These are phyloP conservation scores for Blastocystis sp. DNA, from an alignment of 352 stramenopile genomes.

Conservation along the genomic window DNA sequence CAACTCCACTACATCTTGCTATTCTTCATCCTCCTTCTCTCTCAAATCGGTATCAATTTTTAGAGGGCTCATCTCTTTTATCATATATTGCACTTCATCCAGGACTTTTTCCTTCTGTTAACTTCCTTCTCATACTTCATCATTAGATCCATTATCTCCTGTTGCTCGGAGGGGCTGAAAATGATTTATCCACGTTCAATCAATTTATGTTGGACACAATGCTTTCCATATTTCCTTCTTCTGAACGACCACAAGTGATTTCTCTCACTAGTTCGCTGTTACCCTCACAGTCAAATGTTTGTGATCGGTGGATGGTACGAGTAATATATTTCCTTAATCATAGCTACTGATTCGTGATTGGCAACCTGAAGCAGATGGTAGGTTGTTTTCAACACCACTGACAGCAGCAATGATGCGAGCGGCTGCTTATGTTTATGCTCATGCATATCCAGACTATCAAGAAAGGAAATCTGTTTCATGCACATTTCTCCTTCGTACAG, in stretches of 20 bases:
- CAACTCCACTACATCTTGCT: not conserved
- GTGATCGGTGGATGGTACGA: conserved; percentile 15
- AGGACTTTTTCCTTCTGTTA: not conserved
- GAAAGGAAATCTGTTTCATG: not conserved
- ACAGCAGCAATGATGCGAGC: not conserved
- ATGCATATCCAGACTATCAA: conserved; percentile 1
- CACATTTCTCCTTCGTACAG: no score
- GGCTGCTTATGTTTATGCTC: not conserved
- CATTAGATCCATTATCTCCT: not conserved
- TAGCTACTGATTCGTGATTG: conserved; percentile 5
- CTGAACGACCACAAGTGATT: not conserved
- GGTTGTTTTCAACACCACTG: not conserved
- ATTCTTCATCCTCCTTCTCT: conserved; percentile 8
- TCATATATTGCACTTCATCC: not conserved
- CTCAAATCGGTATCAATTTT: conserved; percentile 17
- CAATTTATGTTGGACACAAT: not conserved
- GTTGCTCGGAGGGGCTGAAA: not conserved
- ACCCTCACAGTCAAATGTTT: not conserved
- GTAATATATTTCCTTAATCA: not conserved
- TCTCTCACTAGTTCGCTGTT: not conserved
- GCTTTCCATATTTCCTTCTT: conserved; percentile 15
- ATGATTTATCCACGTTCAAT: not conserved
- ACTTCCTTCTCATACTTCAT: not conserved
- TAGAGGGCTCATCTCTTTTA: not conserved
- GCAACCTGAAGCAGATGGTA: not conserved